phyloP scores from a whole-genome alignment of 2,329 filamentous ascomycete genomes.

The Chrysoporthe deuterocubensis region DNA sequence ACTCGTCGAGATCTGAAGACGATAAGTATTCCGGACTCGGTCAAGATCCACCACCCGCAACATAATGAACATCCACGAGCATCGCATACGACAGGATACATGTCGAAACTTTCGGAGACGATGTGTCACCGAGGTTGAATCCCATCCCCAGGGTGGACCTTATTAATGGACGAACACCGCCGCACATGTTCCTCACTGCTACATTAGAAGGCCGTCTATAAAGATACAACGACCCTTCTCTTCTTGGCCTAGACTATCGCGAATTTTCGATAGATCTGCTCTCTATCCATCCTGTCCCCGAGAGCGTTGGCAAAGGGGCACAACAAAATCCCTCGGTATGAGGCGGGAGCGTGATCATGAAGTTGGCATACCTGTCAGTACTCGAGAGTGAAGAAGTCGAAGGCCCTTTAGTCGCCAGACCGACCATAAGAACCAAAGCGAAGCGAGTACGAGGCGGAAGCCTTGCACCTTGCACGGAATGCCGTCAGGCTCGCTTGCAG shows the following conservation, averaged over 20 bases:
- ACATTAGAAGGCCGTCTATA: not conserved
- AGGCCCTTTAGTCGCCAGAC: not conserved
- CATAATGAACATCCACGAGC: conserved; percentile 1
- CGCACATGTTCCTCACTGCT: not conserved
- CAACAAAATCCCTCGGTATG: not conserved
- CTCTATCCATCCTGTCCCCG: too few species aligned
- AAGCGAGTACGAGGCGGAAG: not conserved
- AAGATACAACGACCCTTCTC: not conserved
- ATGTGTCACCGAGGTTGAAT: not conserved
- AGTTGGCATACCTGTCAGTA: not conserved
- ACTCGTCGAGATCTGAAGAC: not conserved
- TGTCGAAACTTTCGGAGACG: not conserved
- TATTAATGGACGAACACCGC: not conserved
- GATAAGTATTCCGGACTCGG: not conserved
- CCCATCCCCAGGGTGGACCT: not conserved
- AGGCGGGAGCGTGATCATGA: not conserved
- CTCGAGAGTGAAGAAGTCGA: too few species aligned
- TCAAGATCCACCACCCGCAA: conserved; percentile 5
- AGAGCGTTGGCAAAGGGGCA: not conserved
- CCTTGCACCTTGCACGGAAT: not conserved
- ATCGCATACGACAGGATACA: not conserved
- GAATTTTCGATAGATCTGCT: not conserved
- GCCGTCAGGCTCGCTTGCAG: not conserved
- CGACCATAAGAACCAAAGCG: not conserved
- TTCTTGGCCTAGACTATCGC: not conserved